Base-by-base conservation (phyloP, 768 basidiomycete genomes). In the Lactifluus hygrophoroides region DNA sequence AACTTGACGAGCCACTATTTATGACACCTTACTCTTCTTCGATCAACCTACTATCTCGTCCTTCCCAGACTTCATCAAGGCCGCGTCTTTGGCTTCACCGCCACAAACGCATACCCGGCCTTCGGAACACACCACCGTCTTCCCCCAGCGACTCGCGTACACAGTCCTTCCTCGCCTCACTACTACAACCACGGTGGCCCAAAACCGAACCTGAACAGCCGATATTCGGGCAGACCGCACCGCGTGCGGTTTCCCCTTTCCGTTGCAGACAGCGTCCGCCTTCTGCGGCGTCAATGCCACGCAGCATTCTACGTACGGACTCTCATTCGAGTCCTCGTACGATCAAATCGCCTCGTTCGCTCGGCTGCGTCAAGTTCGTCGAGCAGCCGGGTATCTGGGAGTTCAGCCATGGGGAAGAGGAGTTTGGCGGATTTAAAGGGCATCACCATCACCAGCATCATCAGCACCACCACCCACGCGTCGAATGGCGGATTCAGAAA, bases 31-130 rank as follows among this genome's bases (percentile, higher is more conserved):
- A 40, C 48, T 54, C 61, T 27, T 58, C 62, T 16, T 49, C 51
- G 27, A 48, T 51, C 63, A 58, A 43, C 59, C 58, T 58, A 50
- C 63, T 54, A 52, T 59, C 66, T 35, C 58, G 64, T 43, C 62
- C 66, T 56, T 66, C 70, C 23, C 57, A 63, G 30, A 65, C 65
- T 53, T 64, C 69, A 28, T 64, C 69, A 47, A 66, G 70, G 40
- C 70, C 69, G 34, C 72, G 73, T 21, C 75, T 77, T 64, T 80
- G 78, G 78, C 71, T 80, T 46, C 77, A 78, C 62, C 75, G 78
- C 44, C 73, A 70, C 74, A 76, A 46, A 75, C 71, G 64, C 68
- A 73, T 10, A 62, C 73, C 43, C 54, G 64, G 43, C 17, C 62
- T 21, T 58, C 66, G 43, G 49, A 55, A 42, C 44, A 60, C 51